Base-by-base conservation (phyloP, 768 basidiomycete genomes). In the Cubamyces sp. region DNA sequence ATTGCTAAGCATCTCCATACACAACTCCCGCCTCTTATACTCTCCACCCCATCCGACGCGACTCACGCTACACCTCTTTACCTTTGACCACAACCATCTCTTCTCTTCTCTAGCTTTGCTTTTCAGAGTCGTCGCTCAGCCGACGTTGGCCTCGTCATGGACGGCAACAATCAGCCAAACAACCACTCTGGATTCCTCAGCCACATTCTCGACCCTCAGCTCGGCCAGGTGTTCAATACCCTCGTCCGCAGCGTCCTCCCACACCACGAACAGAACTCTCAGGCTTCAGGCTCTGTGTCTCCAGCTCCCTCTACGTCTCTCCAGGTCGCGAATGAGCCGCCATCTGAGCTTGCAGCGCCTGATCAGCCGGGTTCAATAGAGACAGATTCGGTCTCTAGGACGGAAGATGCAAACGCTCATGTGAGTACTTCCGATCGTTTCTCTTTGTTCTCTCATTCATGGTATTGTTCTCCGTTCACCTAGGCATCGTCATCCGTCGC, bases 121-220 rank as follows among this genome's bases (percentile, higher is more conserved):
- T 34, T 61, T 25, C 21, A 30, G 48, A 46, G 25, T 45, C 41
- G 41, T 48, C 54, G 48, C 54, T 51, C 51, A 39, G 42, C 19
- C 45, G 42, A 54, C 39, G 15, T 23, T 50, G 39, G n/a, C 54
- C 60, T 41, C 56, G 28, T 50, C 60, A 69, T 69, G 68, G 64
- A 67, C 60, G 60, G 65, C 49, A 64, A 62, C 48, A 57, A 62
- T 34, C 53, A 62, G 21, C 45, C 37, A 39, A 45, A 61, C 60
- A 43, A 49, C 57, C 6, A 34, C 34, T 34, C 34, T 34, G 50
- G 60, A 50, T 49, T 60, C 55, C 40, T 60, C 46, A 64, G 57
- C 51, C 60, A 61, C 43, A 43, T 54, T 21, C 34, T 61, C 41
- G 64, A 64, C 30, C 62, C 67, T 15, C 59, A 56, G 12, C 40